These are phyloP conservation scores for Cutaneotrichosporon cyanovorans DNA, from an alignment of 1,284 basidiomycete genomes.

Conservation along the genomic window DNA sequence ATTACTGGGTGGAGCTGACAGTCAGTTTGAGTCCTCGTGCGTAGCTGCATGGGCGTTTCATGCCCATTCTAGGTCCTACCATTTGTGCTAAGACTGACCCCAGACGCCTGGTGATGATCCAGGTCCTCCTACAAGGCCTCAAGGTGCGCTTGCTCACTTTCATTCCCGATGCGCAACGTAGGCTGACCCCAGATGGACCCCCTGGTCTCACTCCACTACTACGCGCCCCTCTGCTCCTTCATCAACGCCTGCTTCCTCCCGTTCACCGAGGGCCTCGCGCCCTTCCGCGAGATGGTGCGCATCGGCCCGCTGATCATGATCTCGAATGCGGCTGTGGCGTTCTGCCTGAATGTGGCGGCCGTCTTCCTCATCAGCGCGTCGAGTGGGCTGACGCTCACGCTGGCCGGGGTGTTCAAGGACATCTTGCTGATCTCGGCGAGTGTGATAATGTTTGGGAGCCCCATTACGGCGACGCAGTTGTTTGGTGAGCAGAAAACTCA, in stretches of 20 bases:
- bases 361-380: slow-evolving; percentile 89
- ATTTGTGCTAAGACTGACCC: slow-evolving; percentile 28
- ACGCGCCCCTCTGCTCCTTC: slow-evolving; percentile 76
- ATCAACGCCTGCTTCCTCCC: slow-evolving; percentile 80
- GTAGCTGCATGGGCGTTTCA: neutral
- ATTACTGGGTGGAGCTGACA: neutral
- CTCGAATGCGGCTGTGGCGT: slow-evolving; percentile 79
- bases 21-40: slow-evolving; percentile 40
- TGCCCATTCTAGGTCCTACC: too few relatives aligned
- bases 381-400: slow-evolving; percentile 78
- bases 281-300: slow-evolving; percentile 64
- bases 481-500: slow-evolving; percentile 46
- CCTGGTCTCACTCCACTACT: slow-evolving; percentile 90
- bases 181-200: slow-evolving; percentile 70
- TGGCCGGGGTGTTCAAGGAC: slow-evolving; percentile 95
- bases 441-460: slow-evolving; percentile 69
- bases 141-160: slow-evolving; percentile 23
- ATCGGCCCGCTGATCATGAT: slow-evolving; percentile 70
- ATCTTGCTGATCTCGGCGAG: slow-evolving; percentile 86
- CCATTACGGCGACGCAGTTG: slow-evolving; percentile 73
- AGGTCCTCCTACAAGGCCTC: slow-evolving; percentile 48
- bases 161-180: neutral
- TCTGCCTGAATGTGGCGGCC: slow-evolving; percentile 79
- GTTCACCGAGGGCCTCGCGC: slow-evolving; percentile 83
- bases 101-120: slow-evolving; percentile 79